A percentile compares a stretch with the other conserved stretches of the same genome.
Conservation (phyloP, 1,284 basidiomycete species). For the Anthracocystis panici-leucophaei region DNA sequence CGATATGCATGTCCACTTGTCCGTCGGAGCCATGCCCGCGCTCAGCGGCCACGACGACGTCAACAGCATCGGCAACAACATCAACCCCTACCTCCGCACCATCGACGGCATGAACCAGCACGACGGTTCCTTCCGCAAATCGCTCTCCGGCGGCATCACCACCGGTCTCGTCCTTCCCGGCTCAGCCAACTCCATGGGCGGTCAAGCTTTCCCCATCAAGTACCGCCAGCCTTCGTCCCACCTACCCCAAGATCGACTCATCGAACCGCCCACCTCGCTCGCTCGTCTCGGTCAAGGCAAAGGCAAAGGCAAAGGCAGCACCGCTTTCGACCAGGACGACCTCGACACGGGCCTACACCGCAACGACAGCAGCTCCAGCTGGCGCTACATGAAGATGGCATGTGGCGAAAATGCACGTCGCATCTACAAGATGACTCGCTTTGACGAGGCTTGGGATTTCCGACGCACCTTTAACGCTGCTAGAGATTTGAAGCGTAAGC, state of each 20-base stretch:
- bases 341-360: slow-evolving; percentile 51
- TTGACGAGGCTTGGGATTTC: slow-evolving; percentile 76
- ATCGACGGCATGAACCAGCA: slow-evolving; percentile 77
- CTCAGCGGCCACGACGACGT: slow-evolving; percentile 73
- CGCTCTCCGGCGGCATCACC: slow-evolving; percentile 78
- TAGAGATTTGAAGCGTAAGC: slow-evolving; percentile 78
- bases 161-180: slow-evolving; percentile 78
- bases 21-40: slow-evolving; percentile 65
- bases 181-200: slow-evolving; percentile 76
- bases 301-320: neutral
- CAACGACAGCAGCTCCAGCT: slow-evolving; percentile 55
- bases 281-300: slow-evolving; percentile 51
- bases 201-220: slow-evolving; percentile 80
- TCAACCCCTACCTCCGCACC: slow-evolving; percentile 76
- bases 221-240: slow-evolving; percentile 67
- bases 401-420: slow-evolving; percentile 73
- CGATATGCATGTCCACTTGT: slow-evolving; percentile 84
- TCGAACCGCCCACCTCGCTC: slow-evolving; percentile 61
- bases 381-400: slow-evolving; percentile 67
- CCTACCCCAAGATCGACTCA: slow-evolving; percentile 47
- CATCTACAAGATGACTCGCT: slow-evolving; percentile 72
- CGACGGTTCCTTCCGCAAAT: slow-evolving; percentile 74
- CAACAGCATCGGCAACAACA: slow-evolving; percentile 72
- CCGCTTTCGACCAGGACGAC: neutral
- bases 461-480: slow-evolving; percentile 79